A percentile compares a stretch with the other conserved stretches of the same genome.
Conservation (phyloP, 2,329 filamentous ascomycete genomes). For the Aspergillus fijiensis region DNA sequence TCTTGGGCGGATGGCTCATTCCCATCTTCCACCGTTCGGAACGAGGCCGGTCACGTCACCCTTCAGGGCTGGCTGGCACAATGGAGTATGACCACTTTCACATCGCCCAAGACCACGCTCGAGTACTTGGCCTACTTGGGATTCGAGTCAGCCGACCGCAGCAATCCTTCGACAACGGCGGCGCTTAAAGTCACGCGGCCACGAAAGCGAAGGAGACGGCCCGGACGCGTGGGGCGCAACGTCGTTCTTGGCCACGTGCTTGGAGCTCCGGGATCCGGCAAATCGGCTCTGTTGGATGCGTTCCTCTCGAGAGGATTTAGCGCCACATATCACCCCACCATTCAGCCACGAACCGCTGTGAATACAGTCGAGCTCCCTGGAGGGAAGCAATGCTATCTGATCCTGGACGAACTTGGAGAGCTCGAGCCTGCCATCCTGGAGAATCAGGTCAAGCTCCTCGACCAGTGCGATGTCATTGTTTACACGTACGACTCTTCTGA, state of each 20-base stretch:
- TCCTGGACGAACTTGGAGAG: conserved; percentile 91
- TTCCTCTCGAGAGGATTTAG: conserved; percentile 89
- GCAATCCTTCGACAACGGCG: conserved; percentile 73
- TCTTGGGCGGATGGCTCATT: conserved; percentile 90
- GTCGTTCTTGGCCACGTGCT: conserved; percentile 93
- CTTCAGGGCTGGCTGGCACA: conserved; percentile 97
- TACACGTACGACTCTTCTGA: conserved; percentile 97
- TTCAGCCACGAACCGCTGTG: conserved; percentile 88
- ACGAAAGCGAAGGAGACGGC: conserved; percentile 77
- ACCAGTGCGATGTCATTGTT: conserved; percentile 89
- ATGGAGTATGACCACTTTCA: conserved; percentile 99
- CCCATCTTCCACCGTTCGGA: conserved; percentile 88
- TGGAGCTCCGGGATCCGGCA: conserved; percentile 81
- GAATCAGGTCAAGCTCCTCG: conserved; percentile 77
- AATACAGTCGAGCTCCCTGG: conserved; percentile 96
- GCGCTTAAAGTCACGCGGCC: conserved; percentile 92
- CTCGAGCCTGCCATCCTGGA: conserved; percentile 93
- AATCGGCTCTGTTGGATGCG: conserved; percentile 85
- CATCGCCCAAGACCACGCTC: conserved; percentile 90
- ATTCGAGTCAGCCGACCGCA: conserved; percentile 74
- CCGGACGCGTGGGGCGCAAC: conserved; percentile 85
- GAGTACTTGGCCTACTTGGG: conserved; percentile 96
- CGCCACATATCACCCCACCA: conserved; percentile 83
- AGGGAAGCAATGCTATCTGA: conserved; percentile 95
- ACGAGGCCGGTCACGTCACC: conserved; percentile 92